These are phyloP conservation scores for Sindora glabra DNA, from an alignment of 306 rosid genomes.

Conservation along the genomic window DNA sequence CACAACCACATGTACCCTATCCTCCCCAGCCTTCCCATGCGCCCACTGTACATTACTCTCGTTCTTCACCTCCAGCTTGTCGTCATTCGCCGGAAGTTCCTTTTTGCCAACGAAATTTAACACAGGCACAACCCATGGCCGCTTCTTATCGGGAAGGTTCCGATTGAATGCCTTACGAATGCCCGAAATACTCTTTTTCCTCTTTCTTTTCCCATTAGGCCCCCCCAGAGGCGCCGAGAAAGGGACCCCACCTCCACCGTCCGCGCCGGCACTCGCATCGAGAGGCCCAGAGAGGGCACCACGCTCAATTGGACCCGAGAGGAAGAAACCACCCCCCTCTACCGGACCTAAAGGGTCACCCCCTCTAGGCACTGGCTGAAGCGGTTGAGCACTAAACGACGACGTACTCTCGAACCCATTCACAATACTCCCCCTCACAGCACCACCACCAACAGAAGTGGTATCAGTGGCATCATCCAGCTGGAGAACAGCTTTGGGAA, in stretches of 20 bases:
- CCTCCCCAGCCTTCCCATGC: constrained; percentile 88
- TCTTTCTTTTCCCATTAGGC: constrained; percentile 40
- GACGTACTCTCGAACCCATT: constrained; percentile 86
- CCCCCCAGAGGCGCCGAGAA: constrained; percentile 91
- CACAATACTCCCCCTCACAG: constrained; percentile 38
- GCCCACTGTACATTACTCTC: constrained; percentile 83
- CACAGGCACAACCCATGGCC: constrained; percentile 94
- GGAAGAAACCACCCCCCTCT: constrained; percentile 74
- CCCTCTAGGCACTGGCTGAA: constrained; percentile 70
- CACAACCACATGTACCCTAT: constrained; percentile 83
- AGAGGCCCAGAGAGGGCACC: constrained; percentile 88
- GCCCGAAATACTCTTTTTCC: constrained; percentile 64
- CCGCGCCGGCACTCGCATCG: constrained; percentile 27
- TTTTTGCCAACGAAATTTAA: constrained; percentile 62
- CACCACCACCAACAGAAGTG: constrained; percentile 28
- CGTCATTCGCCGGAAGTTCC: constrained; percentile 40
- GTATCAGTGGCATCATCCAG: constrained; percentile 44
- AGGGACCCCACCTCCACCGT: constrained; percentile 31
- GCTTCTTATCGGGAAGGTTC: constrained; percentile 65
- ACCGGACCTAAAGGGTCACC: constrained; percentile 56
- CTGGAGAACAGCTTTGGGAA: constrained; percentile 72
- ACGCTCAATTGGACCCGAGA: constrained; percentile 88
- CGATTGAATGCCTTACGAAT: constrained; percentile 62
- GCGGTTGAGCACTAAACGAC: constrained; percentile 74
- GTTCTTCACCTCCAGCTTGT: constrained; percentile 25